Evolutionary conservation across 768 basidiomycete species (phyloP).

Genomic region (Termitomyces eurrhizus): DNA sequence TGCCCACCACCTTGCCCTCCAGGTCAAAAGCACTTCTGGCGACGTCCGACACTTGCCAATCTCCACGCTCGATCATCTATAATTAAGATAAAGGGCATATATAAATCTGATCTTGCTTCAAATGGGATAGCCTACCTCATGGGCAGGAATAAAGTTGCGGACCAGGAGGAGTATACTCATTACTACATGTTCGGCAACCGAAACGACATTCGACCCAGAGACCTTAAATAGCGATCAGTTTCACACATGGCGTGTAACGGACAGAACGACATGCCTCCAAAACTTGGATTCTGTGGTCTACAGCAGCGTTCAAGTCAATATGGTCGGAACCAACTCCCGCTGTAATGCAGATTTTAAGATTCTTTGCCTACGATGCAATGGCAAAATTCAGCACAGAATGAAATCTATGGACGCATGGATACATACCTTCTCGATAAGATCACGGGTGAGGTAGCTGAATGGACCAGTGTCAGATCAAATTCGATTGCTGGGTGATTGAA

Average conservation of each 20-base stretch:
- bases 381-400: not conserved
- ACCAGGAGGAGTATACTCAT: constrained; percentile 91
- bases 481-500: not conserved
- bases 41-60: constrained; percentile 84
- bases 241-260: not conserved
- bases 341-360: constrained; percentile 86
- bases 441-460: constrained; percentile 65
- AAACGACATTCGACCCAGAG: constrained; percentile 86
- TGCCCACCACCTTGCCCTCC: no score
- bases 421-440: constrained; percentile 62
- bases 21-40: constrained; percentile 85
- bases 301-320: constrained; percentile 86
- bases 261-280: constrained; percentile 43
- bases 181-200: constrained; percentile 87
- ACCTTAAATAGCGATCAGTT: constrained; percentile 37
- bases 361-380: constrained; percentile 51
- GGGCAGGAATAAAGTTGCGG: constrained; percentile 84
- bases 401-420: constrained; percentile 24
- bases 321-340: constrained; percentile 91
- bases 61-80: constrained; percentile 74
- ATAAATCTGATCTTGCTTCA: not conserved
- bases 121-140: constrained; percentile 50
- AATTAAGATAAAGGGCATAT: not conserved
- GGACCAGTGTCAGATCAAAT: not conserved
- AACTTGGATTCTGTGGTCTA: constrained; percentile 75